A percentile compares a stretch with the other conserved stretches of the same genome.
phyloP scores from a whole-genome alignment of 441 rosid genomes.

The Croton laevigatus region DNA sequence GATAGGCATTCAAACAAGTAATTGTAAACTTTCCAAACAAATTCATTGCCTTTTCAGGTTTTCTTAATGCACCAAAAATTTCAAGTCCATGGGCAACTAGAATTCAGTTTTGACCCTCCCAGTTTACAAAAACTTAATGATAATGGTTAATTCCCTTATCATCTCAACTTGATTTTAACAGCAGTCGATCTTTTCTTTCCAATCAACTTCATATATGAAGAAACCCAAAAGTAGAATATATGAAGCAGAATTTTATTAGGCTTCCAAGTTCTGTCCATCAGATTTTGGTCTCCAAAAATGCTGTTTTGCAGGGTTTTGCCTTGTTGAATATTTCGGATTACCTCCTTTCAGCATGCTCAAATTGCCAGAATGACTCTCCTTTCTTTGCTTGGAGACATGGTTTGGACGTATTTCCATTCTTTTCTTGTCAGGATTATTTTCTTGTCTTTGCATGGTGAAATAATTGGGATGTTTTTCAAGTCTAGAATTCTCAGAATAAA shows the following conservation, averaged over 20 bases:
- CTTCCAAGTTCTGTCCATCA: constrained; percentile 16
- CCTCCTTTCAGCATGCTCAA: neutral
- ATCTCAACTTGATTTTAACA: neutral
- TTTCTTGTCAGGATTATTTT: neutral
- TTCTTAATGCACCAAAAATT: neutral
- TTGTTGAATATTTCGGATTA: neutral
- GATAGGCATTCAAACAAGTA: too few relatives aligned
- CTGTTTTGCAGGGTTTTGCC: constrained; percentile 27
- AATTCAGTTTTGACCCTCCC: neutral
- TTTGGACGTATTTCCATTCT: neutral
- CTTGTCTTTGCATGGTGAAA: constrained; percentile 11
- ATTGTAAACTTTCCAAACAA: too few relatives aligned
- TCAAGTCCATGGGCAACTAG: neutral
- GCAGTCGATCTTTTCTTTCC: neutral
- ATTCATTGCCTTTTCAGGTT: neutral
- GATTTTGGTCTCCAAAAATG: constrained; percentile 57
- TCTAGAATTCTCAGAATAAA: neutral
- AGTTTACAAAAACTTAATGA: neutral
- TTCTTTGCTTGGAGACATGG: constrained; percentile 11
- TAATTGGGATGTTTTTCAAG: constrained; percentile 1
- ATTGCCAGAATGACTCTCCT: neutral
- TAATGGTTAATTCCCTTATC: neutral
- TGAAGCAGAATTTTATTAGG: neutral
- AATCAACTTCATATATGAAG: too few relatives aligned
- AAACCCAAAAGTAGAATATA: neutral